These are phyloP conservation scores for Aspergillus ochraceus DNA, from an alignment of 2,329 filamentous ascomycete species.

Conservation along the genomic window DNA sequence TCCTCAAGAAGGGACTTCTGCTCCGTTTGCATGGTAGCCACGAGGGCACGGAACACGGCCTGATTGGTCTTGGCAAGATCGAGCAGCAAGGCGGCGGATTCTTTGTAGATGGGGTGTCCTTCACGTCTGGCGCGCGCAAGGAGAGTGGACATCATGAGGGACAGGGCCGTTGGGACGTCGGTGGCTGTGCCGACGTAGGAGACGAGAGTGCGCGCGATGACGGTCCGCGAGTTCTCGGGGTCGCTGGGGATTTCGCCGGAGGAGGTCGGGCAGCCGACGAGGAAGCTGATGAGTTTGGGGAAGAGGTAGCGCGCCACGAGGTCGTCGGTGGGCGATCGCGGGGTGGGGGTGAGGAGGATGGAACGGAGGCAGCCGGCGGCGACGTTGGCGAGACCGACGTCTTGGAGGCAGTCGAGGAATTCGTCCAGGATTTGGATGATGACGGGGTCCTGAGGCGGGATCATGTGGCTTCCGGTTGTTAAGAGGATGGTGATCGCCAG, in stretches of 20 bases:
- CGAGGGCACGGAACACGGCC: slow-evolving; percentile 69
- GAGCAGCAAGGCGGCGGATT: slow-evolving; percentile 74
- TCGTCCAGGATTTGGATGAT: slow-evolving; percentile 75
- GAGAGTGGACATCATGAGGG: slow-evolving; percentile 74
- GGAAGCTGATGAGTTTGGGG: slow-evolving; percentile 73
- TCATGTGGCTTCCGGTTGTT: slow-evolving; percentile 72
- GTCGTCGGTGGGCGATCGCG: slow-evolving; percentile 65
- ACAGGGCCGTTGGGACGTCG: slow-evolving; percentile 57
- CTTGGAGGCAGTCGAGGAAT: slow-evolving; percentile 75
- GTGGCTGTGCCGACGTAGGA: slow-evolving; percentile 60
- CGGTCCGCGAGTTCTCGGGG: slow-evolving; percentile 70
- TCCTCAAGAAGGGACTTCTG: slow-evolving; percentile 79
- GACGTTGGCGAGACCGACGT: slow-evolving; percentile 68
- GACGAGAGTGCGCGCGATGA: slow-evolving; percentile 73
- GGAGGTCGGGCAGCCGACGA: slow-evolving; percentile 53
- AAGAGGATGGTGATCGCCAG: slow-evolving; percentile 86
- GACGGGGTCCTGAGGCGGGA: slow-evolving; percentile 73
- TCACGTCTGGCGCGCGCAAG: slow-evolving; percentile 70
- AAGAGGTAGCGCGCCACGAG: slow-evolving; percentile 73
- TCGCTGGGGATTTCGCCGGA: slow-evolving; percentile 64
- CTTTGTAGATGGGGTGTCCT: slow-evolving; percentile 59
- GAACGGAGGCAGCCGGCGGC: slow-evolving; percentile 88
- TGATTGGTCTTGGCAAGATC: slow-evolving; percentile 79
- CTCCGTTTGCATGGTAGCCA: slow-evolving; percentile 67
- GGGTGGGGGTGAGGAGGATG: slow-evolving; percentile 67